These are phyloP conservation scores for Talaromyces sp. DNA, from an alignment of 2,329 filamentous ascomycete genomes.

Conservation along the genomic window DNA sequence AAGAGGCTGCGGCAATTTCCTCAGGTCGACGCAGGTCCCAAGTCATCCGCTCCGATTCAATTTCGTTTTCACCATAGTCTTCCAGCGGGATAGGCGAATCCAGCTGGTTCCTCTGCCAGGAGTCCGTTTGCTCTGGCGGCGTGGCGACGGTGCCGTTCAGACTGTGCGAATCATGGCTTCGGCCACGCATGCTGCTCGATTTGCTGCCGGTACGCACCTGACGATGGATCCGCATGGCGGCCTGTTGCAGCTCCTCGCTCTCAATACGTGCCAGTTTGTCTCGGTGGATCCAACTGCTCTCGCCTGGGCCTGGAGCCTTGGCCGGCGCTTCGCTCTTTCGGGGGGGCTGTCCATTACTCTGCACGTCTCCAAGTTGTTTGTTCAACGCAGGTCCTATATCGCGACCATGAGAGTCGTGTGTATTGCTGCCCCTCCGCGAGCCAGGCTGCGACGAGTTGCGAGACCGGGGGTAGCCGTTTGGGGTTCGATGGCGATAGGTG, in stretches of 20 bases:
- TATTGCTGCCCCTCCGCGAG: constrained; percentile 11
- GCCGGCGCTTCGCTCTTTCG: constrained; percentile 13
- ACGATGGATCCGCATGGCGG: constrained; percentile 40
- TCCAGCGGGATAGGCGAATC: constrained; percentile 33
- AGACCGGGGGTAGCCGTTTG: constrained; percentile 27
- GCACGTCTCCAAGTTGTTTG: constrained; percentile 20
- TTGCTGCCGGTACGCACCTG: constrained; percentile 32
- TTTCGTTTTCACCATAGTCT: constrained; percentile 31
- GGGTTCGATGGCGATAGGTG: constrained; percentile 24
- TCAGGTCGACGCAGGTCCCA: constrained; percentile 76
- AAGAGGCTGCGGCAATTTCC: constrained; percentile 60
- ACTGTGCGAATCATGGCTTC: constrained; percentile 33
- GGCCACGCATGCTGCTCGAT: constrained; percentile 30
- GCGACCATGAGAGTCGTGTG: constrained; percentile 23
- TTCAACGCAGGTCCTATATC: constrained; percentile 24
- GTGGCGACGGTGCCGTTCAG: constrained; percentile 22
- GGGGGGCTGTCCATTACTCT: constrained; percentile 14
- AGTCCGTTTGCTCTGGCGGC: constrained; percentile 28
- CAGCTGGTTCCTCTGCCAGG: constrained; percentile 27
- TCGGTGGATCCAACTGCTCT: constrained; percentile 47
- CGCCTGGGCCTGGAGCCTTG: neutral
- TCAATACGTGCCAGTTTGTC: constrained; percentile 49
- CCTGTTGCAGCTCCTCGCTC: constrained; percentile 47
- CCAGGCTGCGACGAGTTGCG: constrained; percentile 28
- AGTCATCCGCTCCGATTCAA: constrained; percentile 43